Base-by-base conservation (phyloP, 2,329 filamentous ascomycete species). In the Sporothrix pallida region DNA sequence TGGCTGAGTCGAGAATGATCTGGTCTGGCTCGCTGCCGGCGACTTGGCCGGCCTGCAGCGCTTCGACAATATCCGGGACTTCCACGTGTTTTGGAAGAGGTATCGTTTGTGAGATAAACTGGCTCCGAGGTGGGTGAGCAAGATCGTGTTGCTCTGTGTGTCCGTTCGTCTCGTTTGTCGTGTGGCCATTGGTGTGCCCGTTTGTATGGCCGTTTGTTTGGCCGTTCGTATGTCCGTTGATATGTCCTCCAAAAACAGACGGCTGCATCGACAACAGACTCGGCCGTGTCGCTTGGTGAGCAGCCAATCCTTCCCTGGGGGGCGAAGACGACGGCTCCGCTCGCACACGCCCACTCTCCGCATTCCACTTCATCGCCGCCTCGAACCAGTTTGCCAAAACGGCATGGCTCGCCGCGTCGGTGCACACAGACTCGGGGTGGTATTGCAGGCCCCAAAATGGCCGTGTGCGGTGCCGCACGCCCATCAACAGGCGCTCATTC, bases 391-490 rank as follows among this genome's bases (percentile, higher is more conserved):
- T 93, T 70, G 81, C 81, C 50, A 97, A 85, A 37, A 97, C 85
- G 15, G 84, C 83, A 23, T 86, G 87, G 1, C 92, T 91, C 3
- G 85, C 87, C 3, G 85, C 82, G 54, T 93, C 92, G 3, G 94
- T 97, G 80, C 94, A 97, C 15, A 94, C 88, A 0, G 93, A 97
- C 81, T 98, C 94, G 0, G 94, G 94, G 79, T 97, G 94, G 78
- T 96, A 97, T 79, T 97, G 95, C 20, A 97, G 86, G 0, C 92
- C 95, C 91, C 92, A 97, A 76, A 95, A 92, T 0, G 95, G 94
- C 76, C 89, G 91, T 0, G 76, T 79, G 20, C 80, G 82, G 80
- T 97, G 94, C 76, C 86, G 88, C 17, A 91, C 89, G 0, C 88
- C 93, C 93, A 97, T 97, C n/a, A 96, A 81, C 3, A 94, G 86